phyloP scores from a whole-genome alignment of 2,329 filamentous ascomycete genomes.

The Aspergillus pseudonomiae region DNA sequence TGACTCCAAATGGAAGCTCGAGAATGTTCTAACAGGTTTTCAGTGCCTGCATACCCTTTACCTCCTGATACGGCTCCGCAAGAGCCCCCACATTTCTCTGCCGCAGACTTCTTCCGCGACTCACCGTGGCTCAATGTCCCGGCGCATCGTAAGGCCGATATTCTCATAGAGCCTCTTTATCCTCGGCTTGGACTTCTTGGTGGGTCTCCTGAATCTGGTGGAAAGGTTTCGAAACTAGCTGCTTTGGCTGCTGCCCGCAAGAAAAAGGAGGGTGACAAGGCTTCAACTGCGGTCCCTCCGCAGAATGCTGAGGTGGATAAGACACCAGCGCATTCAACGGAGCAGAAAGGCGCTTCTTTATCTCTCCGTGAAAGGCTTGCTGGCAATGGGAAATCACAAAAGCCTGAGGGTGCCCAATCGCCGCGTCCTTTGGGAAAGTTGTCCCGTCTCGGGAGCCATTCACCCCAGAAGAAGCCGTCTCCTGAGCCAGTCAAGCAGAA shows the following conservation, averaged over 20 bases:
- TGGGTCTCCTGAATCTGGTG: slow-evolving; percentile 64
- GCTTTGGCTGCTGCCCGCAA: slow-evolving; percentile 84
- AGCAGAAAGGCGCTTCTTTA: slow-evolving; percentile 29
- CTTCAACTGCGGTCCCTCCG: slow-evolving; percentile 20
- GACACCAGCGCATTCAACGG: slow-evolving; percentile 18
- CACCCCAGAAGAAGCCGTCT: slow-evolving; percentile 22
- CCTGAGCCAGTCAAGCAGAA: slow-evolving; percentile 21
- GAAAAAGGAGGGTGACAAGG: slow-evolving; percentile 73
- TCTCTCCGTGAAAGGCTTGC: slow-evolving; percentile 45
- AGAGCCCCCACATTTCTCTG: slow-evolving; percentile 43
- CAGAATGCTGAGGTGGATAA: slow-evolving; percentile 9
- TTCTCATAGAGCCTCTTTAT: slow-evolving; percentile 63
- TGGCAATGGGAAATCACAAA: slow-evolving; percentile 31
- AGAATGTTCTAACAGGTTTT: slow-evolving; percentile 42
- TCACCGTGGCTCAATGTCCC: slow-evolving; percentile 84
- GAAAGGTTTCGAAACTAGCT: slow-evolving; percentile 86
- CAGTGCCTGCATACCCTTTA: slow-evolving; percentile 36
- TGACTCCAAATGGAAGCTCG: slow-evolving; percentile 36
- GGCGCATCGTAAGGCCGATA: slow-evolving; percentile 61
- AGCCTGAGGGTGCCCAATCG: slow-evolving; percentile 27
- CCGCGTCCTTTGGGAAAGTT: slow-evolving; percentile 26
- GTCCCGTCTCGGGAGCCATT: slow-evolving; percentile 17
- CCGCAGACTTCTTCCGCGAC: slow-evolving; percentile 73
- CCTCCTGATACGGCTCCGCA: slow-evolving; percentile 25
- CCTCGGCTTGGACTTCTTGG: slow-evolving; percentile 74